Evolutionary conservation across 225 moss, liverwort and hornwort genomes (phyloP), one percentile per base, ranked within the genome.

Genomic region (Marchantia paleacea): DNA sequence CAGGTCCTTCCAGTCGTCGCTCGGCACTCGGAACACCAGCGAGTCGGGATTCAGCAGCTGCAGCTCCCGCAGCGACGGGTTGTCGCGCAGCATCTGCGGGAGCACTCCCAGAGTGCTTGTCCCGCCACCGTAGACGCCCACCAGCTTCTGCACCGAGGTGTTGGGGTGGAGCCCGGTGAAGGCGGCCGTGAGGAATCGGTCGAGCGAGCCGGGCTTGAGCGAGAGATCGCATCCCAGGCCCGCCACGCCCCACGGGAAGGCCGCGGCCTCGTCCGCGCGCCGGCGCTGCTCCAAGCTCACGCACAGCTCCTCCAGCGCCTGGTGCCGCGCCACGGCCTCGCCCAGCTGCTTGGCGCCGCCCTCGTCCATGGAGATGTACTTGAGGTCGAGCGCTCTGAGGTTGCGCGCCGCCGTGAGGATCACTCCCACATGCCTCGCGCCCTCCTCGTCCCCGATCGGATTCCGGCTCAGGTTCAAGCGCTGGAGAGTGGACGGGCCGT

Each of bases 371-470:
- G 51, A 52, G 22, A 73, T 83, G 24, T 51, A 54, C 69, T 69
- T 70, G 18, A 78, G 22, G 7, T 61, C 73, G 28, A 78, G 57
- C 48, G 55, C 78, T 51, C 50, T 72, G 25, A 83, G 58, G 24
- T 79, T 78, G 39, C 76, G 78, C 29, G 69, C 76, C 49, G 78
- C 78, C 5, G 53, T 57, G 30, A 83, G 73, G 24, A 83, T 75
- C 10, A 49, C 51, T 14, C 57, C 62, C 39, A 83, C 78, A 72
- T 78, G 72, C 31, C 52, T 71, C 5, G 78, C 78, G 16, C 83
- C 83, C 52, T 78, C 70, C 50, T 78, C 83, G 28, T 83, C 72
- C 71, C 83, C 83, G 48, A 83, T 83, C 2, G 54, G 69, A 24
- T 78, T 83, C n/a, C 78, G 29, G 13, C 71, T 62, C 57, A 83